phyloP scores from a whole-genome alignment of 805 yeast genomes.

The Candida vaughaniae region DNA sequence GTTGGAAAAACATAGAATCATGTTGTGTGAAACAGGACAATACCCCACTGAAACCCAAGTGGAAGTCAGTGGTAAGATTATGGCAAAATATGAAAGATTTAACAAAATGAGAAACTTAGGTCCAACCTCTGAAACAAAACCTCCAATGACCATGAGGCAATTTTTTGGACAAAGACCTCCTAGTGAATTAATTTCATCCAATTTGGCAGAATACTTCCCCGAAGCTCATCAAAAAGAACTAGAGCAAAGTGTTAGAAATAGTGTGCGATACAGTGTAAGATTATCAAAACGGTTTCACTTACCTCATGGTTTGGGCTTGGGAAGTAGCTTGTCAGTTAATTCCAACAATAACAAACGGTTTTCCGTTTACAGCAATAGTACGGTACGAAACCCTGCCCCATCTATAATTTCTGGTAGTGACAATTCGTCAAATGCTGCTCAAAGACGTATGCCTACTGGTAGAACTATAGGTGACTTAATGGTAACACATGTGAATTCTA shows the following conservation, averaged over 20 bases:
- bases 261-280: constrained; percentile 75
- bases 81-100: constrained; percentile 27
- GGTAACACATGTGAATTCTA: constrained; percentile 54
- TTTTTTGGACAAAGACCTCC: constrained; percentile 92
- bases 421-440: constrained; percentile 8
- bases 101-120: constrained; percentile 21
- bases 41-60: constrained; percentile 63
- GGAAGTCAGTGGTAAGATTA: constrained; percentile 51
- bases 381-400: constrained; percentile 13
- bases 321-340: constrained; percentile 18
- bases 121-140: constrained; percentile 20
- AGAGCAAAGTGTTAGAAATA: constrained; percentile 77
- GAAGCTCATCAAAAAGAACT: constrained; percentile 69
- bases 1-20: constrained; percentile 64
- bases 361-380: constrained; percentile 14
- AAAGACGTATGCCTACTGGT: constrained; percentile 12
- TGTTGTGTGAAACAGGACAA: constrained; percentile 64
- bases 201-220: constrained; percentile 89
- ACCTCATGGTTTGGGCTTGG: constrained; percentile 16
- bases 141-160: constrained; percentile 33
- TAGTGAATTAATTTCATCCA: constrained; percentile 84
- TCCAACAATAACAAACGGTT: constrained; percentile 9
- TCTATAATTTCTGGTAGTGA: constrained; percentile 21
- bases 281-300: constrained; percentile 42
- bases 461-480: constrained; percentile 66